phyloP scores from a whole-genome alignment of 1,139 yeast species.

The Saccharomyces hybrid region DNA sequence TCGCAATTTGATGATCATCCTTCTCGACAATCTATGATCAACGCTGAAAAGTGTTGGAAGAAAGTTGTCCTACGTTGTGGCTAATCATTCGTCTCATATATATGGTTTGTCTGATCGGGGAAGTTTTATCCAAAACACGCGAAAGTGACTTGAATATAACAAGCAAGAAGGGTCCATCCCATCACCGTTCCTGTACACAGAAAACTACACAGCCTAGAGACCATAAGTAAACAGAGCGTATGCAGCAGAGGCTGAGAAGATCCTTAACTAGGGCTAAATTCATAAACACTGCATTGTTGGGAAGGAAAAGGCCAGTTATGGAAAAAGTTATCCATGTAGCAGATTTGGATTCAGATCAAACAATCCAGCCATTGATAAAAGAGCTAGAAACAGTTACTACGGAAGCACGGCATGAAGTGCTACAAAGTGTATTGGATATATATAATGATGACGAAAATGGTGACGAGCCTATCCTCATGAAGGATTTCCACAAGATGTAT shows the following conservation, averaged over 20 bases:
- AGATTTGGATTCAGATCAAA: constrained; percentile 10
- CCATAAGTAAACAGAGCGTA: background rate
- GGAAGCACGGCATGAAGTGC: constrained; percentile 38
- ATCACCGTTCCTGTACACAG: background rate
- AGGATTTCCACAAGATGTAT: constrained; percentile 36
- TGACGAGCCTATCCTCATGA: constrained; percentile 28
- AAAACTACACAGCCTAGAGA: background rate
- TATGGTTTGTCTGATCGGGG: background rate
- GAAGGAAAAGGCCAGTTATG: constrained; percentile 22
- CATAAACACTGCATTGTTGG: constrained; percentile 22
- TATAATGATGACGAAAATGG: constrained; percentile 4
- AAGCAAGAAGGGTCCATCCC: constrained; percentile 4
- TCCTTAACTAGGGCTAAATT: constrained; percentile 8
- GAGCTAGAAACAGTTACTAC: constrained; percentile 37
- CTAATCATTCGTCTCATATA: background rate
- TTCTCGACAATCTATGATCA: background rate
- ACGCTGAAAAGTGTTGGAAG: background rate
- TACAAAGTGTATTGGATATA: constrained; percentile 14
- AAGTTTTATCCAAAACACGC: background rate
- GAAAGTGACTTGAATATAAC: constrained; percentile 2
- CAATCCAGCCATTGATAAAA: constrained; percentile 16
- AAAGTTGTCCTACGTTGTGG: background rate
- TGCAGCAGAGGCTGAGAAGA: background rate
- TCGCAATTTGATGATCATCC: too few species aligned
- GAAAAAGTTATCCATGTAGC: constrained; percentile 15